A percentile compares a stretch with the other conserved stretches of the same genome.
Conservation (phyloP, 2,329 filamentous ascomycete genomes). For the Calonectria hongkongensis region DNA sequence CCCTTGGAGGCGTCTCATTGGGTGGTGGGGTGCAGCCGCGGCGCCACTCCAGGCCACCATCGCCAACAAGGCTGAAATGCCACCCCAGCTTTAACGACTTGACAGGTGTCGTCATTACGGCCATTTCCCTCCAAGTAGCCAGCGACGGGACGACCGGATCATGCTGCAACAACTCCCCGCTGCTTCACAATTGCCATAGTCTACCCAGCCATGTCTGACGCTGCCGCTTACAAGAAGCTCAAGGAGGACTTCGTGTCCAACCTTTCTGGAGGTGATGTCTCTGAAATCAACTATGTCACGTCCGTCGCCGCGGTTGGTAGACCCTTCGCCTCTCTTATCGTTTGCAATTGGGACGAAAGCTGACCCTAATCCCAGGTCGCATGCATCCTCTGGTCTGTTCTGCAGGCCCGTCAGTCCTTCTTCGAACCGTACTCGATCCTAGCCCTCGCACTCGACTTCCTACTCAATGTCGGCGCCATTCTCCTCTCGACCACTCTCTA, state of each 20-base stretch:
- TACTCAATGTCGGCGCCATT: slow-evolving; percentile 88
- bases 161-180: slow-evolving; percentile 43
- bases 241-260: slow-evolving; percentile 98
- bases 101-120: slow-evolving; percentile 49
- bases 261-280: slow-evolving; percentile 86
- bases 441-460: slow-evolving; percentile 85
- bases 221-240: slow-evolving; percentile 85
- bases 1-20: slow-evolving; percentile 41
- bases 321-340: slow-evolving; percentile 11
- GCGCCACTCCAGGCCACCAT: slow-evolving; percentile 42
- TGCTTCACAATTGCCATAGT: slow-evolving; percentile 9
- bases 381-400: slow-evolving; percentile 89
- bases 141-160: slow-evolving; percentile 24
- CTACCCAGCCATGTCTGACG: slow-evolving; percentile 59
- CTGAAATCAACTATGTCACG: slow-evolving; percentile 91
- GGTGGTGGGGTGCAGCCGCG: slow-evolving; percentile 31
- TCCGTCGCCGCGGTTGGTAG: slow-evolving; percentile 85
- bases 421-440: slow-evolving; percentile 84
- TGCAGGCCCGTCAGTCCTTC: slow-evolving; percentile 89
- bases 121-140: slow-evolving; percentile 25
- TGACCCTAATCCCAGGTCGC: slow-evolving; percentile 76
- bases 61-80: slow-evolving; percentile 51
- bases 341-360: slow-evolving; percentile 26
- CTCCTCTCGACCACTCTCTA: slow-evolving; percentile 93
- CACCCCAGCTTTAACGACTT: slow-evolving; percentile 42